Evolutionary conservation across 805 yeast species (phyloP).

Genomic region (Yarrowia alimentaria): DNA sequence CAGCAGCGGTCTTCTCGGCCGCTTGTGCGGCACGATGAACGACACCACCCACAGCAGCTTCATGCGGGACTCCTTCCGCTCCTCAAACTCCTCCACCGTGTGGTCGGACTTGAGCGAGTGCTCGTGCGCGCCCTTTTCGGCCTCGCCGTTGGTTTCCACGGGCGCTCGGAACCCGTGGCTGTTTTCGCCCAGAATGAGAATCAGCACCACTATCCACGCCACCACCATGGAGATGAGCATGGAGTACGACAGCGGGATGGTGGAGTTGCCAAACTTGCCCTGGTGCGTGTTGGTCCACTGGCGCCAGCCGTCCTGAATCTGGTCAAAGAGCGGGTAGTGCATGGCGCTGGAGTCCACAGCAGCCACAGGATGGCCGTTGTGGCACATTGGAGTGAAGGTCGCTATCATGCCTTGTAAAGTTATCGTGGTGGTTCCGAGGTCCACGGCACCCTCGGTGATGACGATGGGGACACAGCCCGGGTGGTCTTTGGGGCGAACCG

Average conservation of each 20-base stretch:
- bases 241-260: conserved; percentile 11
- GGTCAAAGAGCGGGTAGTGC: conserved; percentile 22
- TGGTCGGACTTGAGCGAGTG: not conserved
- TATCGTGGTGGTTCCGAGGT: conserved; percentile 17
- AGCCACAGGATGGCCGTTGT: conserved; percentile 30
- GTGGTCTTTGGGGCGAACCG: conserved; percentile 19
- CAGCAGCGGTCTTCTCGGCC: conserved; percentile 18
- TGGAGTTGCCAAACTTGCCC: conserved; percentile 25
- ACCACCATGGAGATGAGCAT: conserved; percentile 25
- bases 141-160: not conserved
- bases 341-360: conserved; percentile 21
- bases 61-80: conserved; percentile 4
- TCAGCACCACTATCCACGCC: conserved; percentile 26
- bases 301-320: conserved; percentile 28
- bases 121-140: conserved; percentile 3
- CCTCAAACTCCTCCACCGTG: not conserved
- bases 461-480: conserved; percentile 22
- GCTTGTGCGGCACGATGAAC: conserved; percentile 14
- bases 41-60: conserved; percentile 20
- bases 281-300: conserved; percentile 27
- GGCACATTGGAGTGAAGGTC: conserved; percentile 30
- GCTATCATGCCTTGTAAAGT: conserved; percentile 10
- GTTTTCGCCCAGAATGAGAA: conserved; percentile 22
- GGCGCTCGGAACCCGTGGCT: conserved; percentile 15
- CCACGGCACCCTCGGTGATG: conserved; percentile 22